Evolutionary conservation across 2,329 filamentous ascomycete species (phyloP).

Genomic region (Paramyrothecium sp.): DNA sequence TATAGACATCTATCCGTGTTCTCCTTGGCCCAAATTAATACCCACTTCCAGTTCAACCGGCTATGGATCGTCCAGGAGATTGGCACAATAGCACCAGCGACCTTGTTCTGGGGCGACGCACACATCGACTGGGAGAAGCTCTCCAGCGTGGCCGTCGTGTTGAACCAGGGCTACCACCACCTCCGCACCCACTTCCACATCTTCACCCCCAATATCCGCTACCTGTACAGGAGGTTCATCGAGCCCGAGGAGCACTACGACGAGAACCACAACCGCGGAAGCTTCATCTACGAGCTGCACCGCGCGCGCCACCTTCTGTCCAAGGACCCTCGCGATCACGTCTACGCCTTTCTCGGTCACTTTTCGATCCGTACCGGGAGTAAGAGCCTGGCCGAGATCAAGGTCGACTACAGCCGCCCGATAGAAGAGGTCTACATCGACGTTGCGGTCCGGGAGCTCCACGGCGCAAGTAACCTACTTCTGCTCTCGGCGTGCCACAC

Average conservation of each 20-base stretch:
- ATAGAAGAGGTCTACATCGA: conserved; percentile 31
- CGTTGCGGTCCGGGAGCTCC: conserved; percentile 26
- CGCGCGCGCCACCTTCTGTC: conserved; percentile 28
- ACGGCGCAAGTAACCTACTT: conserved; percentile 23
- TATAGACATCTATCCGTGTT: too few species aligned
- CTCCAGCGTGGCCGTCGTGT: conserved; percentile 25
- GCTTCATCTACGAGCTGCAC: conserved; percentile 34
- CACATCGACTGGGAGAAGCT: conserved; percentile 30
- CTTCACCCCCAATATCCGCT: conserved; percentile 29
- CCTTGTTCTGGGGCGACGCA: conserved; percentile 30
- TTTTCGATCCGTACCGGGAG: conserved; percentile 24
- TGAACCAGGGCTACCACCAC: conserved; percentile 31
- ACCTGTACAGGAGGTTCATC: conserved; percentile 29
- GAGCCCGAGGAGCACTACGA: conserved; percentile 25
- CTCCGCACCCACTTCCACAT: conserved; percentile 25
- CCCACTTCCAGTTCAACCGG: conserved; percentile 25
- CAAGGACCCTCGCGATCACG: conserved; percentile 30
- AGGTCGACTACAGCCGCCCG: conserved; percentile 25
- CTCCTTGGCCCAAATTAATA: too few species aligned
- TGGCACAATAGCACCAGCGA: conserved; percentile 28
- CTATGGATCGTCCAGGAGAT: conserved; percentile 37
- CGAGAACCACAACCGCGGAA: conserved; percentile 26
- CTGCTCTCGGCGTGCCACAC: conserved; percentile 26
- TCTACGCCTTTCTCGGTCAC: conserved; percentile 34
- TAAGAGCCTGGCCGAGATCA: conserved; percentile 17